phyloP scores from a whole-genome alignment of 495 filamentous ascomycete genomes.

The Elaphomyces granulatus region DNA sequence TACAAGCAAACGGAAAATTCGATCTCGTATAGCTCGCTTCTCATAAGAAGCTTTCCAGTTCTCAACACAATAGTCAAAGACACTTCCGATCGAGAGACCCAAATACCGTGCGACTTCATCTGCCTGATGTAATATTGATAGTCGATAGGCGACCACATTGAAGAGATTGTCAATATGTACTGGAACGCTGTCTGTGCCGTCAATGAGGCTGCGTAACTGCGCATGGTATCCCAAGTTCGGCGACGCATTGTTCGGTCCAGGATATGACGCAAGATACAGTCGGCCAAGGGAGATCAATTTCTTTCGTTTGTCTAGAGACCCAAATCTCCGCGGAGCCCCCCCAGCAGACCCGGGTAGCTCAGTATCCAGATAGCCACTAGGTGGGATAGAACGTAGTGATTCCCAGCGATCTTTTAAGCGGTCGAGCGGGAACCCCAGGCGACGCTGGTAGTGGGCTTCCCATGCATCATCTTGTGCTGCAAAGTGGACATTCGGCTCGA shows the following conservation, averaged over 20 bases:
- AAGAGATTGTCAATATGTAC: background rate
- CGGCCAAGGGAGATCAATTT: background rate
- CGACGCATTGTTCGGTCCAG: slow-evolving; percentile 22
- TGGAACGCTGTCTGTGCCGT: background rate
- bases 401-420: slow-evolving; percentile 5
- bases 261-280: background rate
- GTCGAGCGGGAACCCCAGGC: slow-evolving; percentile 2
- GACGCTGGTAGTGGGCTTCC: slow-evolving; percentile 6
- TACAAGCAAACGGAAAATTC: background rate
- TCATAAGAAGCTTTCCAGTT: background rate
- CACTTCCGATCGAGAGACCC: background rate
- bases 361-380: slow-evolving; percentile 2
- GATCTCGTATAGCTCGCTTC: background rate
- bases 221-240: slow-evolving; percentile 12
- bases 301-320: background rate
- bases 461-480: slow-evolving; percentile 13
- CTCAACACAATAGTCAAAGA: background rate
- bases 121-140: background rate
- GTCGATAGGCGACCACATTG: background rate
- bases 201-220: slow-evolving; percentile 6
- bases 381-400: background rate
- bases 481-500: slow-evolving; percentile 6
- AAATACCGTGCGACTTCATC: slow-evolving; percentile 1
- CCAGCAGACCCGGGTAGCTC: background rate
- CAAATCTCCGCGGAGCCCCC: background rate